These are phyloP conservation scores for Cymbidium sinense DNA, from an alignment of 106 monocot species.

Conservation along the genomic window DNA sequence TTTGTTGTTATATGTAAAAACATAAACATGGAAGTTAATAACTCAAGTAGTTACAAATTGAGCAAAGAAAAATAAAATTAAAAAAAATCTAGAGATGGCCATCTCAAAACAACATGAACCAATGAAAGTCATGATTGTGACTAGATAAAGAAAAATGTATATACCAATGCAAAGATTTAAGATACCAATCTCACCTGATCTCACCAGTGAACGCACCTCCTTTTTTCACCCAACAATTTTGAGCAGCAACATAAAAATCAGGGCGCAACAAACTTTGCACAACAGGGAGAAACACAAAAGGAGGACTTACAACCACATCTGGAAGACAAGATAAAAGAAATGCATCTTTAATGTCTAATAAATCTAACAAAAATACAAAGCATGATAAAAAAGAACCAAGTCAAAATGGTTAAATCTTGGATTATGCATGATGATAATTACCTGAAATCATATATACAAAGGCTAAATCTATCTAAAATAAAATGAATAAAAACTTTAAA, in stretches of 20 bases:
- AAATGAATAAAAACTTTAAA: background rate
- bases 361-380: too few relatives aligned
- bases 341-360: too few relatives aligned
- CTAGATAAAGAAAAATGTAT: background rate
- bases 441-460: background rate
- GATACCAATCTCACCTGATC: constrained; percentile 36
- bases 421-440: background rate
- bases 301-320: constrained; percentile 78
- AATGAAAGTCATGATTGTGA: background rate
- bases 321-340: constrained; percentile 7
- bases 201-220: constrained; percentile 79
- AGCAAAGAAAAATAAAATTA: background rate
- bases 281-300: constrained; percentile 57
- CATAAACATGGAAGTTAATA: background rate
- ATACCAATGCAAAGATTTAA: background rate
- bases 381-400: too few relatives aligned
- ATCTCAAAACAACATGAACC: background rate
- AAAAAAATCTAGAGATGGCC: background rate
- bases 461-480: background rate
- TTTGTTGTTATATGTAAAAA: background rate
- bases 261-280: constrained; percentile 45
- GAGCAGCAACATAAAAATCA: constrained; percentile 62
- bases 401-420: background rate
- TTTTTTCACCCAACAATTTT: constrained; percentile 84
- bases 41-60: background rate